phyloP scores from a whole-genome alignment of 352 stramenopile species.

The Phytophthora brassicae region DNA sequence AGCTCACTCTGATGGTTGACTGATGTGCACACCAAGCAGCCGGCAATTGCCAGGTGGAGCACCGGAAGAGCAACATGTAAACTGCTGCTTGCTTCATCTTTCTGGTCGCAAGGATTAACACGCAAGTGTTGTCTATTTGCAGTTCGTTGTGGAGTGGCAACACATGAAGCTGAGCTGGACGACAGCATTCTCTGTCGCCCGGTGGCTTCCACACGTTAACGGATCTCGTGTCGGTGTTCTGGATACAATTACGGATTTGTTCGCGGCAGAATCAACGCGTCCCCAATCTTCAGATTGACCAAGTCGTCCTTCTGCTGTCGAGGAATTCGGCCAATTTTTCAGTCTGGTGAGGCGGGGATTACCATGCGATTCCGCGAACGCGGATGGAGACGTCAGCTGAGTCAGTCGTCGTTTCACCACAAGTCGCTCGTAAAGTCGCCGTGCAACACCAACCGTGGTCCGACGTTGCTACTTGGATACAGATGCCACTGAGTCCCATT shows the following conservation, averaged over 20 bases:
- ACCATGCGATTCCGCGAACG: slow-evolving; percentile 14
- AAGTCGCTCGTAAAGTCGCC: not conserved
- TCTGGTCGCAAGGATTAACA: too few species aligned
- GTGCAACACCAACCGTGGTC: slow-evolving; percentile 2
- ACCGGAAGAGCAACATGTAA: slow-evolving; percentile 9
- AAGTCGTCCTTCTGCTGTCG: slow-evolving; percentile 20
- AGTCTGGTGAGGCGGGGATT: slow-evolving; percentile 32
- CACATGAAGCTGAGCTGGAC: too few species aligned
- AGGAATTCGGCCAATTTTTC: slow-evolving; percentile 13
- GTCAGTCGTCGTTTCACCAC: not conserved
- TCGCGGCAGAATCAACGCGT: slow-evolving; percentile 10
- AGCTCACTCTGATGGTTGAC: not conserved
- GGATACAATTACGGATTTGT: slow-evolving; percentile 17
- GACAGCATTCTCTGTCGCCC: too few species aligned
- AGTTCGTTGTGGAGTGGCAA: too few species aligned
- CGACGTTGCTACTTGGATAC: too few species aligned
- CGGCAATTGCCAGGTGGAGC: too few species aligned
- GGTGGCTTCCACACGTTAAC: slow-evolving; percentile 1
- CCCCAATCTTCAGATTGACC: slow-evolving; percentile 26
- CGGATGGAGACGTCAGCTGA: slow-evolving; percentile 17
- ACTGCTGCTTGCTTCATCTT: slow-evolving; percentile 21
- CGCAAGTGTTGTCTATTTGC: too few species aligned
- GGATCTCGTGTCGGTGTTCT: not conserved
- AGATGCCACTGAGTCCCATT: too few species aligned
- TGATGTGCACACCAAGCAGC: too few species aligned